Evolutionary conservation across 306 rosid species (phyloP).

Genomic region (Canavalia ensiformis): DNA sequence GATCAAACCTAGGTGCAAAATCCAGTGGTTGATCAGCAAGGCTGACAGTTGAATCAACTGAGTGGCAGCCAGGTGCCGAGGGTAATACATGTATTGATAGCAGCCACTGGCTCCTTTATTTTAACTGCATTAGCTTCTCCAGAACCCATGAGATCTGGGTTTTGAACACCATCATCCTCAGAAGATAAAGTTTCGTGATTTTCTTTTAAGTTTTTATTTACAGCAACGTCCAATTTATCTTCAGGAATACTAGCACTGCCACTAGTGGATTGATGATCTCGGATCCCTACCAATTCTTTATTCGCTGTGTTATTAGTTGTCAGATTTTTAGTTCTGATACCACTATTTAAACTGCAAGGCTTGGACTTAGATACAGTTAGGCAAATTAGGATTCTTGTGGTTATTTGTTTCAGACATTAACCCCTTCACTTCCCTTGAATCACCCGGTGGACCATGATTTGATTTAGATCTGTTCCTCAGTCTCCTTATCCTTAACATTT

Average conservation of each 20-base stretch:
- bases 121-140: conserved; percentile 54
- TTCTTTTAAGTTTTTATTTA: conserved; percentile 52
- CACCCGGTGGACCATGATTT: conserved; percentile 72
- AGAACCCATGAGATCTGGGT: conserved; percentile 49
- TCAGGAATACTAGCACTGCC: conserved; percentile 48
- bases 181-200: conserved; percentile 52
- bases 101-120: conserved; percentile 53
- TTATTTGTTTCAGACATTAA: conserved; percentile 53
- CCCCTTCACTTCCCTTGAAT: conserved; percentile 63
- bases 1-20: conserved; percentile 81
- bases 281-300: conserved; percentile 58
- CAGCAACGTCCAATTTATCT: conserved; percentile 55
- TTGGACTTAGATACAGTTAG: conserved; percentile 61
- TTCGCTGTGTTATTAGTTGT: conserved; percentile 56
- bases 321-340: conserved; percentile 50
- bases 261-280: conserved; percentile 40
- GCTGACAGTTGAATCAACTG: conserved; percentile 61
- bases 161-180: conserved; percentile 53
- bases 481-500: conserved; percentile 65
- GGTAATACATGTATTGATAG: conserved; percentile 53
- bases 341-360: conserved; percentile 70
- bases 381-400: conserved; percentile 55
- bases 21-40: conserved; percentile 95
- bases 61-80: conserved; percentile 59
- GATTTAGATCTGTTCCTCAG: conserved; percentile 87